Base-by-base conservation (phyloP, 345 rosid species). In the Eucalyptus curtisii region DNA sequence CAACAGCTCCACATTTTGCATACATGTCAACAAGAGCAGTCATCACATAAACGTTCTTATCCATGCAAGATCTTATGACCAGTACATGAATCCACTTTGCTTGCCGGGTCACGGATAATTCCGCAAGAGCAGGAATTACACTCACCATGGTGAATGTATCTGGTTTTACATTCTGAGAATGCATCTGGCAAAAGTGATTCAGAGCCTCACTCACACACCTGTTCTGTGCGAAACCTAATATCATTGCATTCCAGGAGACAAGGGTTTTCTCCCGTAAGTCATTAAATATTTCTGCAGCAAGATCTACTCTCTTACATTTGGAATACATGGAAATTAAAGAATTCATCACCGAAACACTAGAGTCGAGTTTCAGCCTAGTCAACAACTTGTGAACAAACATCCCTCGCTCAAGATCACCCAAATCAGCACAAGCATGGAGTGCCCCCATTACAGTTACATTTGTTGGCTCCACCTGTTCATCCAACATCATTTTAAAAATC, bases 171-270 rank as follows among this genome's bases (percentile, higher is more conserved):
- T 55, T 88, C 79, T 48, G 88, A 88, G 91, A 91, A 53, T 30
- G 91, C 94, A 95, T 94, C 93, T 92, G 88, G 80, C 93, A 92
- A 88, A 96, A 95, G 90, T 87, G 93, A 91, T 91, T 92, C 88
- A 96, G 91, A 64, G 99, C 98, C 90, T 97, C 94, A 20, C 90
- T 91, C 10, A 95, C 94, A 33, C 92, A 87, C 50, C 96, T 95
- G 81, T 95, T 97, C 87, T 97, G 98, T 45, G 96, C 95, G 87
- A 90, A 95, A 86, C 98, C 96, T 89, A 95, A 90, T 90, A 96
- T 95, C 95, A 97, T 93, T 24, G 97, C 95, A 89, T 96, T 97
- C 98, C 98, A 97, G 53, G 98, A 96, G 64, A 96, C 98, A 76
- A 92, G 90, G 13, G 97, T 96, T 91, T 91, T 96, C 61, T 71